phyloP scores from a whole-genome alignment of 371 early-diverging fungal species.

The Rhizopus delemar region DNA sequence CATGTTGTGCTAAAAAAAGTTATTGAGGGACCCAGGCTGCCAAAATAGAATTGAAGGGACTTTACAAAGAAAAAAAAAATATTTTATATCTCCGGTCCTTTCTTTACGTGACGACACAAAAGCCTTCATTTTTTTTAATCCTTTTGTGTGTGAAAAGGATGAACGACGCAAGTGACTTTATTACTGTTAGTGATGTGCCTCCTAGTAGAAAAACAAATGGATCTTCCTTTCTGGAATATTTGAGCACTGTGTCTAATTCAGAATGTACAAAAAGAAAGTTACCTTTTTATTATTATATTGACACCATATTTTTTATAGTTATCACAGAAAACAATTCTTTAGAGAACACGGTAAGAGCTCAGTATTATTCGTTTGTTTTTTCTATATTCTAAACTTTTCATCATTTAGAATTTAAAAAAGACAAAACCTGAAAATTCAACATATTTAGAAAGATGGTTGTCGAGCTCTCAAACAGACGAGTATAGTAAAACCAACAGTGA shows the following conservation, averaged over 20 bases:
- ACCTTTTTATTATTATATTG: too few species aligned
- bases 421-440: too few species aligned
- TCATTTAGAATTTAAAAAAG: too few species aligned
- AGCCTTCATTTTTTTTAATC: too few species aligned
- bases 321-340: neutral
- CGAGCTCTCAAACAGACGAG: too few species aligned
- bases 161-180: neutral
- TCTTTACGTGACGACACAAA: neutral
- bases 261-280: neutral
- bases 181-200: neutral
- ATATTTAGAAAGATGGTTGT: too few species aligned
- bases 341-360: neutral
- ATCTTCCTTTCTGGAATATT: neutral
- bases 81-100: neutral
- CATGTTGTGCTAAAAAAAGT: constrained; percentile 14
- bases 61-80: too few species aligned
- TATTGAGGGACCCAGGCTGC: too few species aligned
- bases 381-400: too few species aligned
- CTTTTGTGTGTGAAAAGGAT: neutral
- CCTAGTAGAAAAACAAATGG: neutral
- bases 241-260: neutral
- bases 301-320: neutral
- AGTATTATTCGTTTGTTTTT: too few species aligned
- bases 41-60: too few species aligned
- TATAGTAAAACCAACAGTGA: too few species aligned